Evolutionary conservation across 352 stramenopile genomes (phyloP).

Genomic region (Stramenopiles sp.): DNA sequence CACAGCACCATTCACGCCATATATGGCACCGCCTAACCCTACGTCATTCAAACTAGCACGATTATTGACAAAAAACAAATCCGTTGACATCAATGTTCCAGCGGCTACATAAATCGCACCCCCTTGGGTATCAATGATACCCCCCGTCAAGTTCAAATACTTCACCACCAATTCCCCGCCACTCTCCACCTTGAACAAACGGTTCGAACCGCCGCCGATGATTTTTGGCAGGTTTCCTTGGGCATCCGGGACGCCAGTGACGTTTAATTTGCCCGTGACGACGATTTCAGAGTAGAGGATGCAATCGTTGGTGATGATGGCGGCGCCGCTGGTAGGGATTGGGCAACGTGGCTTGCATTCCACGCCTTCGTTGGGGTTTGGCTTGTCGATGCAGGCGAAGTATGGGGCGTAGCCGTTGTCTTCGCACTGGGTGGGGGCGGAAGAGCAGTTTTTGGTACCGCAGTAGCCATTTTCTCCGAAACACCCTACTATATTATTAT

Average conservation of each 20-base stretch:
- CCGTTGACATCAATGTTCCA: neutral
- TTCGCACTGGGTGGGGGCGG: neutral
- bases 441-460: no score
- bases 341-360: neutral
- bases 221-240: conserved; percentile 13
- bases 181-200: conserved; percentile 10
- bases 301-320: conserved; percentile 10
- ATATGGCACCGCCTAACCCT: neutral
- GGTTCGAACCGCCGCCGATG: conserved; percentile 6
- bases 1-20: neutral
- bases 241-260: conserved; percentile 1
- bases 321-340: neutral
- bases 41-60: no score
- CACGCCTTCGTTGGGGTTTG: neutral
- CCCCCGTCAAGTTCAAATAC: conserved; percentile 11
- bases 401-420: neutral
- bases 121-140: neutral
- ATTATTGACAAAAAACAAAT: neutral
- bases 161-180: conserved; percentile 11
- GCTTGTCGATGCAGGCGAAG: neutral
- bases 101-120: neutral
- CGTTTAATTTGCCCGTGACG: conserved; percentile 6
- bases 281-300: conserved; percentile 4
- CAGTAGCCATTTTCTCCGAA: no score
- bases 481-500: no score